Conservation (phyloP, 345 rosid species). For the Syzygium oleosum region DNA sequence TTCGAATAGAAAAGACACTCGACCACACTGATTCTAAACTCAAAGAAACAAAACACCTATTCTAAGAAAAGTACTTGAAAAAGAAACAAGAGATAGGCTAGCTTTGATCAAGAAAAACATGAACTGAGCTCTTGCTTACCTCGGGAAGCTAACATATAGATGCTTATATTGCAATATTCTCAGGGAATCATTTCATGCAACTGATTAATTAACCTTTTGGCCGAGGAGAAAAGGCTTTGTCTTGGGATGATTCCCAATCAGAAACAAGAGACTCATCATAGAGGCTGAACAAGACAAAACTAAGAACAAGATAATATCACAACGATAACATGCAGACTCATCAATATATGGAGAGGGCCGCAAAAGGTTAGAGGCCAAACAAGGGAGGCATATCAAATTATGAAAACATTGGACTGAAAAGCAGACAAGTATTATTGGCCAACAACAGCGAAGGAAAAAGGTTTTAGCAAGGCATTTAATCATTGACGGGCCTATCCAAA, state of each 20-base stretch:
- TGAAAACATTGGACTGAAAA: background rate
- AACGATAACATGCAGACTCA: background rate
- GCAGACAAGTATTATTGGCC: background rate
- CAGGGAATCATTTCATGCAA: background rate
- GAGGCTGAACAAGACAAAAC: background rate
- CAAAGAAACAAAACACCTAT: background rate
- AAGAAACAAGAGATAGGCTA: background rate
- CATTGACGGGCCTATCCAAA: background rate
- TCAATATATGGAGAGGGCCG: background rate
- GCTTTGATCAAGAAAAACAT: background rate
- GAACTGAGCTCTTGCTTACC: background rate
- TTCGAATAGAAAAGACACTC: background rate
- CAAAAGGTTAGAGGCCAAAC: background rate
- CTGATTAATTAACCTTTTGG: background rate
- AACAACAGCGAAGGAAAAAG: background rate
- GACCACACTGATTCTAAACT: background rate
- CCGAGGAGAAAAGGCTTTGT: background rate
- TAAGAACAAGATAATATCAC: background rate
- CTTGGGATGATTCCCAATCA: background rate
- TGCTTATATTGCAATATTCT: background rate
- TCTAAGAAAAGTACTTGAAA: background rate
- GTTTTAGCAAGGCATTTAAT: background rate
- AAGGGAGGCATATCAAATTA: background rate
- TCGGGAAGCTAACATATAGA: background rate
- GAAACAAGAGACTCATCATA: background rate